Percentiles rank a stretch among this genome's conserved stretches.
Conservation (phyloP, 257 asterid genomes). For the Scutellaria minor region DNA sequence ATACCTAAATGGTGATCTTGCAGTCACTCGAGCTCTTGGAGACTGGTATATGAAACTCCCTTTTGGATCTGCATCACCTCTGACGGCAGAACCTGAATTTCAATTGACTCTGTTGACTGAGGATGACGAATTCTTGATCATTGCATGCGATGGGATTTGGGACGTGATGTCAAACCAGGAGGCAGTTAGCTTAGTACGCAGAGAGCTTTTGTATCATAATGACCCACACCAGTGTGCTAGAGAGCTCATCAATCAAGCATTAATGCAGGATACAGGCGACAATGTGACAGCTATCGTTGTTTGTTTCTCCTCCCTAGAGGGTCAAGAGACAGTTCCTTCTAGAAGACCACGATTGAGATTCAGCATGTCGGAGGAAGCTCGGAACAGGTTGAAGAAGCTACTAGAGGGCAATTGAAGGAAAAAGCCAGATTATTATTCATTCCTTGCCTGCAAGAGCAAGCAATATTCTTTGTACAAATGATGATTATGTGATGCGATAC, state of each 20-base stretch:
- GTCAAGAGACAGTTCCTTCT: conserved; percentile 42
- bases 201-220: conserved; percentile 60
- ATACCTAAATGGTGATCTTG: conserved; percentile 84
- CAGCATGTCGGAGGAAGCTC: conserved; percentile 77
- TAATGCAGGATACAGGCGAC: conserved; percentile 55
- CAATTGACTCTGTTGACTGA: conserved; percentile 57
- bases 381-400: conserved; percentile 61
- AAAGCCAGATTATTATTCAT: background rate
- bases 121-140: conserved; percentile 89
- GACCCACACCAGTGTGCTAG: conserved; percentile 74
- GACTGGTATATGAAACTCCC: conserved; percentile 97
- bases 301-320: conserved; percentile 53
- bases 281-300: conserved; percentile 85
- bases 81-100: conserved; percentile 89
- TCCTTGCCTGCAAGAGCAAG: conserved; percentile 21
- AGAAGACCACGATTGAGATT: conserved; percentile 63
- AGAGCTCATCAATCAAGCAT: conserved; percentile 74
- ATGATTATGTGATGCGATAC: conserved; percentile 8
- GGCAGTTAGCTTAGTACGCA: conserved; percentile 70
- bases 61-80: conserved; percentile 76
- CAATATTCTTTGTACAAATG: conserved; percentile 41
- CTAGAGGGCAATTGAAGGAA: conserved; percentile 54
- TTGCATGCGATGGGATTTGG: conserved; percentile 97
- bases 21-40: conserved; percentile 93
- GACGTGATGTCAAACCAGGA: conserved; percentile 89